These are phyloP conservation scores for Pontederia crassipes DNA, from an alignment of 176 grass and related monocot species.

Conservation along the genomic window DNA sequence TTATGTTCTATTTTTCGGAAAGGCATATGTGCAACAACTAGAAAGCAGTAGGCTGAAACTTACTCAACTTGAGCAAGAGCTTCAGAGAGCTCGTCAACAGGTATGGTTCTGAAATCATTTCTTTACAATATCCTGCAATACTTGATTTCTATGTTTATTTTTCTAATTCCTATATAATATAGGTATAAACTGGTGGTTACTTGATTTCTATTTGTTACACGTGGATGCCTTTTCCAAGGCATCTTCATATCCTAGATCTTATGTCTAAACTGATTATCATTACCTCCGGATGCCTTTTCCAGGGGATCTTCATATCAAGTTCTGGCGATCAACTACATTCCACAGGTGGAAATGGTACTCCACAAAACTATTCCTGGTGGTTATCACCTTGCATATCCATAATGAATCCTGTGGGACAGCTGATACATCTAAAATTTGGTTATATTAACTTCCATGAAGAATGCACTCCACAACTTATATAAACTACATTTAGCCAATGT, in stretches of 20 bases:
- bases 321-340: slow-evolving; percentile 63
- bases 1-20: slow-evolving; percentile 1
- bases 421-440: not conserved
- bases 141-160: slow-evolving; percentile 9
- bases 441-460: too few species aligned
- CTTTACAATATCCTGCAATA: not conserved
- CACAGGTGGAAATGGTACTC: slow-evolving; percentile 58
- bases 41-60: slow-evolving; percentile 95
- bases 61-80: slow-evolving; percentile 83
- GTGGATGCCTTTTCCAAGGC: slow-evolving; percentile 36
- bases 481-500: too few species aligned
- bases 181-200: slow-evolving; percentile 12
- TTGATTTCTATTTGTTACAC: not conserved
- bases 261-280: too few species aligned
- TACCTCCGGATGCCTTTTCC: slow-evolving; percentile 12
- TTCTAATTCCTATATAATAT: slow-evolving; percentile 1
- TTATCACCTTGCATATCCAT: not conserved
- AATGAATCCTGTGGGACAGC: too few species aligned
- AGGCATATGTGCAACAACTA: slow-evolving; percentile 95
- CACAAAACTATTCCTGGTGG: slow-evolving; percentile 6
- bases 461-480: too few species aligned
- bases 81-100: slow-evolving; percentile 76
- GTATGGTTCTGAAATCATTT: slow-evolving; percentile 13
- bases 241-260: slow-evolving; percentile 95
- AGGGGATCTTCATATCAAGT: slow-evolving; percentile 89